Conservation (phyloP, 345 rosid species). For the thale cress (Arabidopsis thaliana) region DNA sequence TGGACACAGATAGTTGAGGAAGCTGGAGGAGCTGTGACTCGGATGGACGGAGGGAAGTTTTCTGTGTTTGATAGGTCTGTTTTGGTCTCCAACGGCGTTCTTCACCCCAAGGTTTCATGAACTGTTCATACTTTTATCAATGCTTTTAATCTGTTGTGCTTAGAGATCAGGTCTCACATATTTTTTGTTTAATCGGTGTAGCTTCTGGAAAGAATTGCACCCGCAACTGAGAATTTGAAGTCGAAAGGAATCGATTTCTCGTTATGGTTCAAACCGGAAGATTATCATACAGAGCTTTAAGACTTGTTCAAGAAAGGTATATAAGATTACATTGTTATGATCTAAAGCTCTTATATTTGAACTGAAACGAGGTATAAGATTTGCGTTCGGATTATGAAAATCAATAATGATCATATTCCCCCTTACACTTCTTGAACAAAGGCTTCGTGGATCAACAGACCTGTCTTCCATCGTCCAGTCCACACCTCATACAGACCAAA, state of each 20-base stretch:
- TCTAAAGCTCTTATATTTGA: background rate
- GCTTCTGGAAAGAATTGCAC: conserved; percentile 80
- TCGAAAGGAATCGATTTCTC: conserved; percentile 85
- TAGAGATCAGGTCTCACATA: background rate
- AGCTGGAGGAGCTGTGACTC: conserved; percentile 86
- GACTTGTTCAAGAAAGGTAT: conserved; percentile 30
- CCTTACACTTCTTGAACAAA: conserved; percentile 32
- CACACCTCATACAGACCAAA: conserved; percentile 81
- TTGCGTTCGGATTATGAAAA: background rate
- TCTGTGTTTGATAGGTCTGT: conserved; percentile 90
- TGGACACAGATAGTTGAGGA: conserved; percentile 86
- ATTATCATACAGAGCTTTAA: conserved; percentile 71
- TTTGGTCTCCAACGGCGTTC: conserved; percentile 83
- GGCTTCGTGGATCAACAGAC: conserved; percentile 56
- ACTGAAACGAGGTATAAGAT: conserved; percentile 20
- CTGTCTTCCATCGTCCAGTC: conserved; percentile 72
- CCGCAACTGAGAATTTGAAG: conserved; percentile 82
- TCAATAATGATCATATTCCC: conserved; percentile 11
- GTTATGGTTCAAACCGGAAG: conserved; percentile 84
- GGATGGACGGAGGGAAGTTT: conserved; percentile 93
- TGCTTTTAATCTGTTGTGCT: background rate
- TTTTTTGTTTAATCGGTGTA: conserved; percentile 43
- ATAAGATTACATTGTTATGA: conserved; percentile 19
- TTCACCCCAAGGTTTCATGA: conserved; percentile 77
- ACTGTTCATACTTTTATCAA: conserved; percentile 6